Conservation (phyloP, 116 monocot genomes). For the Phalaenopsis hybrid region DNA sequence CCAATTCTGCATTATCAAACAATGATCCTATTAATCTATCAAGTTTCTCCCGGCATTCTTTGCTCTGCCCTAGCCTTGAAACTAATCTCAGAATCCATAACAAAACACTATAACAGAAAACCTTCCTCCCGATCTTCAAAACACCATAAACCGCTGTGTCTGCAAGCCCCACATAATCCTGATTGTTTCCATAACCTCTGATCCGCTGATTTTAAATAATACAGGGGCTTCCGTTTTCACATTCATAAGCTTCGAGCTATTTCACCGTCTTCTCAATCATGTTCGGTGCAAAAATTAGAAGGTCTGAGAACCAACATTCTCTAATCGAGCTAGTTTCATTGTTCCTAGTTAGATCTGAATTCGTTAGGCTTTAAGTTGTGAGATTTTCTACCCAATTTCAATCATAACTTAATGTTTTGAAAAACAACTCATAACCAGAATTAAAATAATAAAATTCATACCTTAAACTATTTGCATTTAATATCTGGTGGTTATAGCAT, state of each 20-base stretch:
- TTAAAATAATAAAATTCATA: too few relatives aligned
- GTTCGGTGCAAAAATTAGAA: constrained; percentile 43
- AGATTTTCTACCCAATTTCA: too few relatives aligned
- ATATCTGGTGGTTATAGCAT: too few relatives aligned
- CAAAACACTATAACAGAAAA: constrained; percentile 64
- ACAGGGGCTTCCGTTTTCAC: constrained; percentile 28
- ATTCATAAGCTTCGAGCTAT: constrained; percentile 41
- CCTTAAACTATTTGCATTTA: too few relatives aligned
- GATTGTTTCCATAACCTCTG: constrained; percentile 26
- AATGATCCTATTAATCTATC: constrained; percentile 63
- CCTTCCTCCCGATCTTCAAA: constrained; percentile 42
- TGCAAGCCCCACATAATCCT: constrained; percentile 70
- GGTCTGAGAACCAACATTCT: constrained; percentile 93
- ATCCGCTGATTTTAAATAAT: constrained; percentile 54
- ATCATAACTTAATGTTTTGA: too few relatives aligned
- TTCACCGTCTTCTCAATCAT: constrained; percentile 46
- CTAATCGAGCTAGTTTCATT: constrained; percentile 14
- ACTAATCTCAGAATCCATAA: constrained; percentile 79
- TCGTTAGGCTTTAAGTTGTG: too few relatives aligned
- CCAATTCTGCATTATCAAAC: constrained; percentile 69
- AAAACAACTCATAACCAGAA: too few relatives aligned
- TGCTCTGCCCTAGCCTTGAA: constrained; percentile 47
- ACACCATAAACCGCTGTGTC: constrained; percentile 52
- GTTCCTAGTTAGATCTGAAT: too few relatives aligned
- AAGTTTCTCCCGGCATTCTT: constrained; percentile 52